phyloP scores from a whole-genome alignment of 2,329 filamentous ascomycete genomes.

The Fusarium sp. region DNA sequence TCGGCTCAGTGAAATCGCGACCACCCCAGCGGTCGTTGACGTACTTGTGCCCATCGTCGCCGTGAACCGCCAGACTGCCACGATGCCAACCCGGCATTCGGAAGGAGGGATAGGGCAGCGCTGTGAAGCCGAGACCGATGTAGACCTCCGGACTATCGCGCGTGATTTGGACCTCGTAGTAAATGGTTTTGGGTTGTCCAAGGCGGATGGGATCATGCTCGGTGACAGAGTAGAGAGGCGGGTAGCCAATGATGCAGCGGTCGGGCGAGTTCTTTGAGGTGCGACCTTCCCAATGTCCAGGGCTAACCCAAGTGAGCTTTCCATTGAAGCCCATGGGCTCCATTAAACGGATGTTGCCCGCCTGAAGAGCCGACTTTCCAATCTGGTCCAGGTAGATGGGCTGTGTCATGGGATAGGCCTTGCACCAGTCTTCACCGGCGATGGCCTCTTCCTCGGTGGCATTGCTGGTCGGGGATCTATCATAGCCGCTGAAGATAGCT shows the following conservation, averaged over 20 bases:
- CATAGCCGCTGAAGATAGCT: constrained; percentile 67
- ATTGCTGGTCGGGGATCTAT: constrained; percentile 73
- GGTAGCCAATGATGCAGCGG: constrained; percentile 69
- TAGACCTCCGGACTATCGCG: constrained; percentile 55
- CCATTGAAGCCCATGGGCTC: constrained; percentile 59
- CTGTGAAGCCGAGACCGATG: constrained; percentile 73
- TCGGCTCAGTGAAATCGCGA: constrained; percentile 69
- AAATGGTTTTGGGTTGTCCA: constrained; percentile 61
- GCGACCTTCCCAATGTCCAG: constrained; percentile 61
- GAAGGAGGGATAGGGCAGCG: constrained; percentile 78
- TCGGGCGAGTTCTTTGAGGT: constrained; percentile 61
- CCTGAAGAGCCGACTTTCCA: constrained; percentile 57
- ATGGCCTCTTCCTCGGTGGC: constrained; percentile 69
- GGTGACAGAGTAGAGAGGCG: constrained; percentile 71
- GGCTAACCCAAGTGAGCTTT: constrained; percentile 53
- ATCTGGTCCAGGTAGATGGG: constrained; percentile 60
- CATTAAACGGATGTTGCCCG: constrained; percentile 63
- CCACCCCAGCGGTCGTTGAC: constrained; percentile 79
- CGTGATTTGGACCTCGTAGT: constrained; percentile 73
- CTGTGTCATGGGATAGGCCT: constrained; percentile 62
- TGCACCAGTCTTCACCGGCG: constrained; percentile 71
- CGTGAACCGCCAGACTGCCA: constrained; percentile 76
- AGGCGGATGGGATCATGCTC: constrained; percentile 64
- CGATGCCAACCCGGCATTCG: constrained; percentile 83
- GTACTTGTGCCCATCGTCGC: constrained; percentile 79